Percentiles rank a stretch among this genome's conserved stretches.
Conservation (phyloP, 345 rosid genomes). For the Hibiscus syriacus region DNA sequence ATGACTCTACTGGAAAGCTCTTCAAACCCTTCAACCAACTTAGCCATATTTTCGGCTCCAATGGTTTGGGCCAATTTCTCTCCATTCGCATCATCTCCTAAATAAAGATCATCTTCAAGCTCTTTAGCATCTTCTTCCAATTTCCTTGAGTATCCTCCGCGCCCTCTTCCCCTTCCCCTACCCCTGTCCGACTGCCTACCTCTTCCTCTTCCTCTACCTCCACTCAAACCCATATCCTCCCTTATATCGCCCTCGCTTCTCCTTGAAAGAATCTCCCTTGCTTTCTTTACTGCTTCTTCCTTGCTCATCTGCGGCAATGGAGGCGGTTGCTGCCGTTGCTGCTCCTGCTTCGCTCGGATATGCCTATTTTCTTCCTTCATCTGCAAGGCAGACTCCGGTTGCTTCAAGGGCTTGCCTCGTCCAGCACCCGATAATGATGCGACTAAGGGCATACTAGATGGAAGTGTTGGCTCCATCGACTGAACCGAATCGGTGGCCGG, state of each 20-base stretch:
- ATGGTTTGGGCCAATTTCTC: slow-evolving; percentile 49
- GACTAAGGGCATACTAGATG: slow-evolving; percentile 18
- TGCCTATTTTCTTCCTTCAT: slow-evolving; percentile 49
- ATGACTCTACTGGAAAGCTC: slow-evolving; percentile 41
- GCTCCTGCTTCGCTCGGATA: slow-evolving; percentile 17
- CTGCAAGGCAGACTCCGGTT: slow-evolving; percentile 14
- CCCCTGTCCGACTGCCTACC: slow-evolving; percentile 30
- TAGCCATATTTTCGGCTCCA: slow-evolving; percentile 57
- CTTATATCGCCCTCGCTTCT: slow-evolving; percentile 17
- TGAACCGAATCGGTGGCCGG: slow-evolving; percentile 7
- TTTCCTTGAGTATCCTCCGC: slow-evolving; percentile 25
- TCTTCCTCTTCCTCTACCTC: slow-evolving; percentile 27
- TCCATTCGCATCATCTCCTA: slow-evolving; percentile 58
- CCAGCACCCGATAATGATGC: slow-evolving; percentile 36
- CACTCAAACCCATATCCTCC: slow-evolving; percentile 11
- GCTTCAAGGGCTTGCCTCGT: slow-evolving; percentile 38
- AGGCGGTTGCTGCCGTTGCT: slow-evolving; percentile 9
- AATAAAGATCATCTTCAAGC: slow-evolving; percentile 17
- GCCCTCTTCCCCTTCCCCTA: slow-evolving; percentile 31
- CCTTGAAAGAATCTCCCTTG: slow-evolving; percentile 35
- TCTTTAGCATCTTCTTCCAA: slow-evolving; percentile 26
- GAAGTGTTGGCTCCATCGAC: slow-evolving; percentile 17
- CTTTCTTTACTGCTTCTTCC: slow-evolving; percentile 48
- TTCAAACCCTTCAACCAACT: slow-evolving; percentile 55
- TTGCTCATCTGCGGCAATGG: slow-evolving; percentile 11